These are phyloP conservation scores for Spizellomyces sp. DNA, from an alignment of 192 early-diverging fungal genomes.

Conservation along the genomic window DNA sequence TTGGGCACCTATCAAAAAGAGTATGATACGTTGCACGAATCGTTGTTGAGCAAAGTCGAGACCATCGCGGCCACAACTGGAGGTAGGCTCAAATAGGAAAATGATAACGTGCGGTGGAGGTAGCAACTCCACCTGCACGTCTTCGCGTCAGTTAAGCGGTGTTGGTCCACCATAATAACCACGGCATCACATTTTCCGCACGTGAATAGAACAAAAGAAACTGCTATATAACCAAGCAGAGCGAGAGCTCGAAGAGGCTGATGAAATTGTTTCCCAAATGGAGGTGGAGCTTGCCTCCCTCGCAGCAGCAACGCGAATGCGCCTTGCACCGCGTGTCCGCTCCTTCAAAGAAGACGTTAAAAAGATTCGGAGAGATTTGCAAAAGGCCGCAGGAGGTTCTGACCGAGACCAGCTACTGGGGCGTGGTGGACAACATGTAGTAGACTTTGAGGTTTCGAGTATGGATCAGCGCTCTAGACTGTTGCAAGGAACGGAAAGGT, in stretches of 20 bases:
- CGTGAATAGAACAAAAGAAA: constrained; percentile 66
- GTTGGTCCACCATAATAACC: neutral
- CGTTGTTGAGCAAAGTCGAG: constrained; percentile 61
- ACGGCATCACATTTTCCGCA: neutral
- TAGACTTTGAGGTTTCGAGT: constrained; percentile 51
- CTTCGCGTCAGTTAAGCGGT: neutral
- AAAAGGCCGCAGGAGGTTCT: constrained; percentile 33
- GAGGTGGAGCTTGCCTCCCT: constrained; percentile 88
- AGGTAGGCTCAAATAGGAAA: constrained; percentile 41
- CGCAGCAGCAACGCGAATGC: constrained; percentile 60
- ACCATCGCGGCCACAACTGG: constrained; percentile 61
- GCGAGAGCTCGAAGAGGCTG: constrained; percentile 85
- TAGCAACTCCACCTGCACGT: neutral
- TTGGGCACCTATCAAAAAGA: constrained; percentile 90
- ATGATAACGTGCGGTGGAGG: neutral
- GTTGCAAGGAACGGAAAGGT: constrained; percentile 82
- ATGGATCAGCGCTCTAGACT: constrained; percentile 78
- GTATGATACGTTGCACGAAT: constrained; percentile 60
- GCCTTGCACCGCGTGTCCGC: constrained; percentile 68
- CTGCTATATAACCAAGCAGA: constrained; percentile 73
- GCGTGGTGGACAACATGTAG: constrained; percentile 28
- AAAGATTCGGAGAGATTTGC: constrained; percentile 74
- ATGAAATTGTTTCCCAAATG: constrained; percentile 92
- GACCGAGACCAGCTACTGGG: constrained; percentile 55
- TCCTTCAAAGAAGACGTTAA: constrained; percentile 81